These are phyloP conservation scores for Amanita rubescens DNA, from an alignment of 768 basidiomycete genomes.

Conservation along the genomic window DNA sequence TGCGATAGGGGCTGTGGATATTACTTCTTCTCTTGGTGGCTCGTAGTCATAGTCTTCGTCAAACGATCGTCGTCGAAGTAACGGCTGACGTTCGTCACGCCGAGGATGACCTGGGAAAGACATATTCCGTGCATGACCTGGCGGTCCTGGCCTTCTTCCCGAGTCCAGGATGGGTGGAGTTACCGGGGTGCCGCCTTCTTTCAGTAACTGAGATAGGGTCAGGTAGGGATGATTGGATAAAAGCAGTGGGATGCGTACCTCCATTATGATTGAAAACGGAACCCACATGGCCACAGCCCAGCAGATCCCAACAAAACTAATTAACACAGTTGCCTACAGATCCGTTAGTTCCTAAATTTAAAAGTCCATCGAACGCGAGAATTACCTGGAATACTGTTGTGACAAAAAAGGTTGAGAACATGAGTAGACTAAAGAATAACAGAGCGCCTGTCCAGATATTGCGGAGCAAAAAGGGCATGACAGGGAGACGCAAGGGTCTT, in stretches of 20 bases:
- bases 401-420: constrained; percentile 83
- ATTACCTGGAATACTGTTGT: constrained; percentile 62
- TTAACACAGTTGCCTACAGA: constrained; percentile 66
- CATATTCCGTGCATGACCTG: constrained; percentile 45
- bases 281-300: constrained; percentile 99
- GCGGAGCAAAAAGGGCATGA: constrained; percentile 85
- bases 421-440: constrained; percentile 70
- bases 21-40: constrained; percentile 27
- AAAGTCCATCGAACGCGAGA: constrained; percentile 9
- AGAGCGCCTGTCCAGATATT: constrained; percentile 93
- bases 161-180: constrained; percentile 13
- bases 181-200: constrained; percentile 48
- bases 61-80: constrained; percentile 52
- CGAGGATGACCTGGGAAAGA: constrained; percentile 38
- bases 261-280: constrained; percentile 97
- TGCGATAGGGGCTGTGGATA: constrained; percentile 45
- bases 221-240: neutral
- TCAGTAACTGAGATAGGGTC: constrained; percentile 48
- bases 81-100: constrained; percentile 48
- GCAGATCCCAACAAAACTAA: constrained; percentile 83
- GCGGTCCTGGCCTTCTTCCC: constrained; percentile 37
- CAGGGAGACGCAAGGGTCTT: constrained; percentile 67
- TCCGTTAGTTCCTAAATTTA: neutral
- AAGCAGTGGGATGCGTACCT: constrained; percentile 40
- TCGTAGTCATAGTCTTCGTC: constrained; percentile 33